Base-by-base conservation (phyloP, 2,329 filamentous ascomycete species). In the Fusarium ambrosium region DNA sequence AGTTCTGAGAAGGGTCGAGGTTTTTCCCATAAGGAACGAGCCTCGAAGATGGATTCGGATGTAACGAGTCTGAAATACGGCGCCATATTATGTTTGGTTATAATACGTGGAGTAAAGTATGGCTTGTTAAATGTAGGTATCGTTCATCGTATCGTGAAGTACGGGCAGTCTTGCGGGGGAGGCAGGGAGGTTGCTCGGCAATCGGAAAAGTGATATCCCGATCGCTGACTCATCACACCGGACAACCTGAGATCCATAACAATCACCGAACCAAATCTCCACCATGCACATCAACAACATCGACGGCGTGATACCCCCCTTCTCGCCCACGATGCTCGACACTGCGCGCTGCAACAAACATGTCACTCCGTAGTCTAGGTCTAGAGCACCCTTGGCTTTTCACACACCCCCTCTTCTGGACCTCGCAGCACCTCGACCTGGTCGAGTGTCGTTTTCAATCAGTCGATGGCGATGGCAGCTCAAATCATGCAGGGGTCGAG, bases 381-480 rank as follows among this genome's bases (percentile, higher is more conserved):
- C 16, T 63, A 0, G 22, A 37, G 2, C 51, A 56, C 6, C 37
- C 64, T 6, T 67, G 64, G 64, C 20, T 67, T 20, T 7, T 51
- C 18, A 56, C 32, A 7, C 39, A 56, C 3, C 64, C 64, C 13
- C 22, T 67, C 11, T 56, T 48, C 20, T 67, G 59, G 45, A 67
- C 59, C 4, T n/a, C 37, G 3, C 11, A 24, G 22, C 45, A 67
- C 18, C 45, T 67, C 14, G 11, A 62, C 6, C 58, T 67, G 7
- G 4, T 67, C 2, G 11, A 37, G 1, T 63, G 61, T 14, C 5
- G n/a, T 7, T 66, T 63, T 27, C 55, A 58, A 8, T 22, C 11
- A 58, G 32, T 14, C 16, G 20, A 37, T 39, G 34, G 13, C 4
- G 32, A 39, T 39, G n/a, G 37, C 4, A 24, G 22, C 22, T 24